A percentile compares a stretch with the other conserved stretches of the same genome.
Conservation (phyloP, 148 eudicot species). For the Rhododendron ferrugineum region DNA sequence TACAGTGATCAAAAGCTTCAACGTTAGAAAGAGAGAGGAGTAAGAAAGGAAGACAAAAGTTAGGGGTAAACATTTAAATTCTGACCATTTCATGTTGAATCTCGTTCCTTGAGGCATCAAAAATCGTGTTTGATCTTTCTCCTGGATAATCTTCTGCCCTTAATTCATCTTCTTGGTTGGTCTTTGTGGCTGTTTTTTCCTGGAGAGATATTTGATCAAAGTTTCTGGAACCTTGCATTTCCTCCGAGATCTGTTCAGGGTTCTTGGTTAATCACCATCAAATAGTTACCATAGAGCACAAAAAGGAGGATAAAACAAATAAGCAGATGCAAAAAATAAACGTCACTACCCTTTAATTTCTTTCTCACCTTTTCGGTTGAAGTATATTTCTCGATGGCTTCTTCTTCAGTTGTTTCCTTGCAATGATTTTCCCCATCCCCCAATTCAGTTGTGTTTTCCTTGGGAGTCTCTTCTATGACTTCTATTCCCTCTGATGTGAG, state of each 20-base stretch:
- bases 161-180: conserved; percentile 7
- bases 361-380: conserved; percentile 18
- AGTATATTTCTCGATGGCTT: conserved; percentile 10
- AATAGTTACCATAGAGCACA: background rate
- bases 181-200: conserved; percentile 2
- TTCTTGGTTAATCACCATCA: background rate
- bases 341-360: background rate
- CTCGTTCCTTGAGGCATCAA: background rate
- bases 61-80: background rate
- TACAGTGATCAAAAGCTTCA: background rate
- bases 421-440: background rate
- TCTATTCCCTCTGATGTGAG: conserved; percentile 14
- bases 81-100: conserved; percentile 7
- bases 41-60: background rate
- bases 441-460: conserved; percentile 10
- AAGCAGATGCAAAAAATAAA: background rate
- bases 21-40: background rate
- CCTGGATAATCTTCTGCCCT: background rate
- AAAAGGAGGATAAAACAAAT: background rate
- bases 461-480: conserved; percentile 15
- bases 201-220: background rate
- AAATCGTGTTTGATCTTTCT: background rate
- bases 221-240: conserved; percentile 12
- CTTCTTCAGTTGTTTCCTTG: conserved; percentile 12
- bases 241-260: conserved; percentile 14